These are phyloP conservation scores for Biscogniauxia mediterranea DNA, from an alignment of 2,329 filamentous ascomycete genomes.

Conservation along the genomic window DNA sequence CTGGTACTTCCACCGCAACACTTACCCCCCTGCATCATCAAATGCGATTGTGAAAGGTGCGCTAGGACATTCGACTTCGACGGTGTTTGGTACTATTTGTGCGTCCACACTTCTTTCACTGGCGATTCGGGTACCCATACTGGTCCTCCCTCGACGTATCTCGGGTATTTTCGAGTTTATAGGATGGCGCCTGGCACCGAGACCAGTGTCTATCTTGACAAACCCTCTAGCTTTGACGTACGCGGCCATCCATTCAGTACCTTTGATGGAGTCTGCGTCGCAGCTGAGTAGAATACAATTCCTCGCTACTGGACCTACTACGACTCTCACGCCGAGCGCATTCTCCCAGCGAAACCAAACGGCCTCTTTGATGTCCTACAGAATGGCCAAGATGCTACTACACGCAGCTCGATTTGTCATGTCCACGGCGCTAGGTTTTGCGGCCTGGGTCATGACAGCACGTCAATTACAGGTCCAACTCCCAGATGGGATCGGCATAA, in stretches of 20 bases:
- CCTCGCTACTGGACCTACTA: constrained; percentile 72
- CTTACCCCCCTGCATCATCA: constrained; percentile 73
- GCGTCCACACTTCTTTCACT: constrained; percentile 80
- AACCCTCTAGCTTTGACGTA: constrained; percentile 93
- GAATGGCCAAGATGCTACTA: constrained; percentile 85
- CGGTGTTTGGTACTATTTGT: constrained; percentile 89
- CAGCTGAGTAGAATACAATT: constrained; percentile 81
- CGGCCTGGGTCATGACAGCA: constrained; percentile 94
- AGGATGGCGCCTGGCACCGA: constrained; percentile 78
- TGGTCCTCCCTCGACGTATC: constrained; percentile 74
- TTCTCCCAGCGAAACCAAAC: constrained; percentile 44
- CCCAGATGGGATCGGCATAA: constrained; percentile 53
- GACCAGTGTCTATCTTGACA: constrained; percentile 79
- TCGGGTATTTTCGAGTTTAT: constrained; percentile 66
- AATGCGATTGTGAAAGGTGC: constrained; percentile 81
- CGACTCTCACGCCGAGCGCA: constrained; percentile 60
- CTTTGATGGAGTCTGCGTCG: constrained; percentile 72
- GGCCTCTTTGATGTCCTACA: constrained; percentile 73
- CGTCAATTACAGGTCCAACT: constrained; percentile 66
- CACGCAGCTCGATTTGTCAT: constrained; percentile 91
- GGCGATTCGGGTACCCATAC: constrained; percentile 77
- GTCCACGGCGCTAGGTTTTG: constrained; percentile 85
- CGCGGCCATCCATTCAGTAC: constrained; percentile 87
- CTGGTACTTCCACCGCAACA: constrained; percentile 97
- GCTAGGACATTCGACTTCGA: constrained; percentile 75